A percentile compares a stretch with the other conserved stretches of the same genome.
Evolutionary conservation across 495 filamentous ascomycete genomes (phyloP).

Genomic region (Bacidia rubella): DNA sequence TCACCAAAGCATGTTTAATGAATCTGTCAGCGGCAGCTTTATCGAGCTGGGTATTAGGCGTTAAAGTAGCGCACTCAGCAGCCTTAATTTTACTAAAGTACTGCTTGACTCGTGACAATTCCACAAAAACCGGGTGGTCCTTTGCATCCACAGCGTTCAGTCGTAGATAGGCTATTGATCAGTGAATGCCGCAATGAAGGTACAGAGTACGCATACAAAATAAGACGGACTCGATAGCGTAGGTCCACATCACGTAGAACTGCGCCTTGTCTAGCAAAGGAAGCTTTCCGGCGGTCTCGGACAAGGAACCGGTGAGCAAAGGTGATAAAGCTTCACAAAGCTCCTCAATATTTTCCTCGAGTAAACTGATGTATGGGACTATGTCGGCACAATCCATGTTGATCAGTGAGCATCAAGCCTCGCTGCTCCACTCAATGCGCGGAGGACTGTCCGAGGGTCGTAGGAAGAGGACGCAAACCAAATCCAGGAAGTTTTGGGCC

Average conservation of each 20-base stretch:
- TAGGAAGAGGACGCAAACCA: not conserved
- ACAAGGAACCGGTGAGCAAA: conserved; percentile 46
- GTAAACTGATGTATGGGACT: conserved; percentile 46
- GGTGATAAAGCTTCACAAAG: conserved; percentile 61
- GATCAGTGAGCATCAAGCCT: not conserved
- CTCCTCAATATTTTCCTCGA: conserved; percentile 64
- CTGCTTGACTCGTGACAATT: conserved; percentile 72
- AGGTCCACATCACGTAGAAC: conserved; percentile 68
- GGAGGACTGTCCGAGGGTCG: too few relatives aligned
- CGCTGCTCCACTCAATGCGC: too few relatives aligned
- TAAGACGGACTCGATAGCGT: conserved; percentile 80
- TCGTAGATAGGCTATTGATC: conserved; percentile 53
- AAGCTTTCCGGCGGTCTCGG: conserved; percentile 58
- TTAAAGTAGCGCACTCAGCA: conserved; percentile 36
- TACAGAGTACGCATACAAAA: conserved; percentile 46
- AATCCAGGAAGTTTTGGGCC: not conserved
- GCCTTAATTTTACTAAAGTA: conserved; percentile 88
- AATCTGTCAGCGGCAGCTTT: conserved; percentile 70
- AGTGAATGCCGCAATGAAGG: conserved; percentile 4
- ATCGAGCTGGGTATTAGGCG: conserved; percentile 51
- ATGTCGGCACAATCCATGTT: conserved; percentile 34
- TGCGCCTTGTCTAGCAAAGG: conserved; percentile 90
- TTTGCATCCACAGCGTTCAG: conserved; percentile 69
- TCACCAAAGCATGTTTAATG: conserved; percentile 62
- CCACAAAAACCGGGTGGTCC: conserved; percentile 70